Evolutionary conservation across 176 grass and related monocot genomes (phyloP).

Genomic region (Carex cristatella): DNA sequence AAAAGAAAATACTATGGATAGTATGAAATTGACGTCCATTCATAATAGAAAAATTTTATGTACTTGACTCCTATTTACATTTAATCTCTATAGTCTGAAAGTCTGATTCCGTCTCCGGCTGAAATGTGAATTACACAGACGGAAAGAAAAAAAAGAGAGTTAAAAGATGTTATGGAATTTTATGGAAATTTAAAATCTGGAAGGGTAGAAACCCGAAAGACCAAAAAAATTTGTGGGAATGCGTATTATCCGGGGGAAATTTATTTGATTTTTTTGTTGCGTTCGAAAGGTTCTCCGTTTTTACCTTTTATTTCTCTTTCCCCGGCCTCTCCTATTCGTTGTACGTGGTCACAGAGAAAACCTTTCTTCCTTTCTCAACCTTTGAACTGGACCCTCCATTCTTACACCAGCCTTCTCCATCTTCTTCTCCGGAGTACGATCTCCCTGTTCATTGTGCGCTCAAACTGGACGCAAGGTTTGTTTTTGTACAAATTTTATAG

Average conservation of each 20-base stretch:
- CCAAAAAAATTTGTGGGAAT: background rate
- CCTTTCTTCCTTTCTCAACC: background rate
- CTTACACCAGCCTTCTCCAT: background rate
- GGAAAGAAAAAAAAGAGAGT: background rate
- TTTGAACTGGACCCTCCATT: constrained; percentile 12
- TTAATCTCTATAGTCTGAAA: no score
- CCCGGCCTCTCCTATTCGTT: background rate
- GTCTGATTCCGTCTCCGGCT: no score
- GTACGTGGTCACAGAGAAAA: background rate
- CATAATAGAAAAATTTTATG: no score
- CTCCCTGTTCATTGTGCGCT: background rate
- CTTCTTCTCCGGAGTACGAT: background rate
- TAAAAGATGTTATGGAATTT: background rate
- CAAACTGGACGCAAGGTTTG: background rate
- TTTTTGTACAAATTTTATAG: background rate
- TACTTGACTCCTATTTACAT: no score
- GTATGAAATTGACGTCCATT: no score
- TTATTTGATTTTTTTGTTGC: constrained; percentile 1
- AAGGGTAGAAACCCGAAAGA: background rate
- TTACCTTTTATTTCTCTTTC: background rate
- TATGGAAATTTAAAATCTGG: background rate
- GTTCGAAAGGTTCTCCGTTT: background rate
- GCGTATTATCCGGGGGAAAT: constrained; percentile 1
- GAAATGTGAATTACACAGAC: background rate
- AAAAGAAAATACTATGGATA: no score